Conservation (phyloP, 164 flowering plant genomes). For the Dillenia turbinata region DNA sequence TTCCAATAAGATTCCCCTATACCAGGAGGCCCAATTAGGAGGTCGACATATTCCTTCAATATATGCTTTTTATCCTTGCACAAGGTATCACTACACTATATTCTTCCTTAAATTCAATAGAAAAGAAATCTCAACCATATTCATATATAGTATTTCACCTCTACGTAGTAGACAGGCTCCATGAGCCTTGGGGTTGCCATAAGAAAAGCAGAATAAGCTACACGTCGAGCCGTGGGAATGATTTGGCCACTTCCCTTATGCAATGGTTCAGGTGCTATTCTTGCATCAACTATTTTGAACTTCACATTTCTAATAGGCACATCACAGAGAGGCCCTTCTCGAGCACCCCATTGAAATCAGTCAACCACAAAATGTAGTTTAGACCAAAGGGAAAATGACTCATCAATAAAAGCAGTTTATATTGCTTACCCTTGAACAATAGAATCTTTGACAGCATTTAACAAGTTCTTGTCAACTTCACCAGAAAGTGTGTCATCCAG, state of each 20-base stretch:
- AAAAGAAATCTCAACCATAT: too few species aligned
- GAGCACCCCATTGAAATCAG: slow-evolving; percentile 99
- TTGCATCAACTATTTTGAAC: slow-evolving; percentile 97
- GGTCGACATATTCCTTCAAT: too few species aligned
- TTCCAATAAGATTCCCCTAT: too few species aligned
- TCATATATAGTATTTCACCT: slow-evolving; percentile 33
- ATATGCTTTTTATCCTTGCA: too few species aligned
- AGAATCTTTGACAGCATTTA: slow-evolving; percentile 91
- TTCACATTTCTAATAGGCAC: slow-evolving; percentile 98
- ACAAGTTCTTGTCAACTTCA: slow-evolving; percentile 90
- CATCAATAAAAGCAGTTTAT: background rate
- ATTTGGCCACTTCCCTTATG: slow-evolving; percentile 96
- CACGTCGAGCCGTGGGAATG: slow-evolving; percentile 98
- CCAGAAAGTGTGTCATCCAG: slow-evolving; percentile 91
- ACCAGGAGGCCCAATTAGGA: too few species aligned
- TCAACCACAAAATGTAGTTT: background rate
- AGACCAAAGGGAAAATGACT: background rate
- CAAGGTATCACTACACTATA: too few species aligned
- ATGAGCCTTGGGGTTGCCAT: slow-evolving; percentile 97
- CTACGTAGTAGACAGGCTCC: slow-evolving; percentile 98
- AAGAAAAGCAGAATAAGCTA: slow-evolving; percentile 94
- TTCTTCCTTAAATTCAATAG: too few species aligned
- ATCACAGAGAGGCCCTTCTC: slow-evolving; percentile 99
- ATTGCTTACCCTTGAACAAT: slow-evolving; percentile 91
- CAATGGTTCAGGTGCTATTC: slow-evolving; percentile 87